Conservation (phyloP, 164 flowering plant genomes). For the Dillenia turbinata region DNA sequence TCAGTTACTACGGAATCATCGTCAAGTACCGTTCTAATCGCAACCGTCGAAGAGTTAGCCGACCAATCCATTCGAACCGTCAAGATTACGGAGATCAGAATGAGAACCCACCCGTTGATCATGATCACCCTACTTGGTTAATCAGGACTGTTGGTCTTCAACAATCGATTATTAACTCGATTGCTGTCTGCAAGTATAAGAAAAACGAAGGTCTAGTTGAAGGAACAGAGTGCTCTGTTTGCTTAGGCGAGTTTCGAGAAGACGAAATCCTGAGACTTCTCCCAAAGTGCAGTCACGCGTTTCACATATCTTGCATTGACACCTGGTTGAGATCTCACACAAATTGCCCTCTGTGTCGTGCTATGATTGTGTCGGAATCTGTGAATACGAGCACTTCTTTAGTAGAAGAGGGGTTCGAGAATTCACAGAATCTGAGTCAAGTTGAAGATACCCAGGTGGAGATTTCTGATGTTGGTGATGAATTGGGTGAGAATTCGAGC, state of each 20-base stretch:
- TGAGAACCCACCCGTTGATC: conserved; percentile 19
- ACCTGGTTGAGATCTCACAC: conserved; percentile 68
- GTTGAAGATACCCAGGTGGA: conserved; percentile 17
- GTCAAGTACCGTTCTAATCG: conserved; percentile 20
- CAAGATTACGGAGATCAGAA: conserved; percentile 27
- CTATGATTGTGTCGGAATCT: conserved; percentile 23
- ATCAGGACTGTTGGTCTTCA: conserved; percentile 44
- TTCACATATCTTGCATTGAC: conserved; percentile 65
- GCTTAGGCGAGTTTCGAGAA: conserved; percentile 54
- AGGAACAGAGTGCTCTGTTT: conserved; percentile 66
- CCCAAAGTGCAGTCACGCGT: conserved; percentile 77
- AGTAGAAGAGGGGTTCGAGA: conserved; percentile 1
- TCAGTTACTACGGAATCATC: conserved; percentile 28
- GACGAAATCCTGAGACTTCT: conserved; percentile 50
- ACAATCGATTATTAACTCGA: conserved; percentile 35
- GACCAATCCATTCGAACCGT: conserved; percentile 1
- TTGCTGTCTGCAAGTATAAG: conserved; percentile 33
- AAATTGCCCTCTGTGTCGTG: conserved; percentile 68
- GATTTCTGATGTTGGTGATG: conserved; percentile 16
- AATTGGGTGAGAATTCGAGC: conserved; percentile 4
- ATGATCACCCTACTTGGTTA: conserved; percentile 52
- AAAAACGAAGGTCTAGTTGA: conserved; percentile 43
- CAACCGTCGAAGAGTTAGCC: conserved; percentile 1
- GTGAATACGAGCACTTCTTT: not conserved
- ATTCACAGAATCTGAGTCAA: conserved; percentile 2